Evolutionary conservation across 2,329 filamentous ascomycete species (phyloP), one percentile per base, ranked within the genome.

Genomic region (Aspergillus candidus): DNA sequence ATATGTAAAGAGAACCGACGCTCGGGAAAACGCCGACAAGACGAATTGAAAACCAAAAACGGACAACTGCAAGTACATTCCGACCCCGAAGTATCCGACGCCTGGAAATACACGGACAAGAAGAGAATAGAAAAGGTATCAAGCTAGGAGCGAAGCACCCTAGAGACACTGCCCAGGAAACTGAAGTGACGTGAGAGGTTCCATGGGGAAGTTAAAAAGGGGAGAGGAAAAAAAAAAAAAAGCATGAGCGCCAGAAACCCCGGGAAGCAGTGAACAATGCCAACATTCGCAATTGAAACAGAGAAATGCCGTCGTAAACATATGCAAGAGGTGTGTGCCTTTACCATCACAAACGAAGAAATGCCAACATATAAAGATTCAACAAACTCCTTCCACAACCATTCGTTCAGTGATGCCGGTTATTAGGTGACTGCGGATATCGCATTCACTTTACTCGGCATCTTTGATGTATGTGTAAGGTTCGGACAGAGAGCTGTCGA

Each of bases 281-380:
- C 54, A 56, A 58, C 56, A 50, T 57, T 54, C 57, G 60, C 57
- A 63, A 57, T 47, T 54, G 46, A 60, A 61, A 59, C 49, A 59
- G 53, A 49, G 38, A 55, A 48, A 58, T 54, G 59, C 59, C 56
- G 58, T 65, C 62, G 54, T 65, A 65, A 63, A 60, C 62, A 64
- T 66, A 65, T 65, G 61, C 61, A 65, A 63, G 49, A 62, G 56
- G 55, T 62, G 57, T 58, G 22, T 27, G 22, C 58, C 50, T 58
- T 63, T 65, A 65, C 62, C 62, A 62, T 64, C 60, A 63, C 63
- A 66, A 65, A 62, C 62, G 61, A 64, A 60, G 59, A 65, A 60
- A 65, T 64, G 59, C 62, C 60, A 64, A 61, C 50, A 64, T 58
- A 66, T 67, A 56, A 27, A 27, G 54, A 64, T 62, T 53, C 56